Conservation (phyloP, 345 rosid species). For the Eucalyptus cloeziana region DNA sequence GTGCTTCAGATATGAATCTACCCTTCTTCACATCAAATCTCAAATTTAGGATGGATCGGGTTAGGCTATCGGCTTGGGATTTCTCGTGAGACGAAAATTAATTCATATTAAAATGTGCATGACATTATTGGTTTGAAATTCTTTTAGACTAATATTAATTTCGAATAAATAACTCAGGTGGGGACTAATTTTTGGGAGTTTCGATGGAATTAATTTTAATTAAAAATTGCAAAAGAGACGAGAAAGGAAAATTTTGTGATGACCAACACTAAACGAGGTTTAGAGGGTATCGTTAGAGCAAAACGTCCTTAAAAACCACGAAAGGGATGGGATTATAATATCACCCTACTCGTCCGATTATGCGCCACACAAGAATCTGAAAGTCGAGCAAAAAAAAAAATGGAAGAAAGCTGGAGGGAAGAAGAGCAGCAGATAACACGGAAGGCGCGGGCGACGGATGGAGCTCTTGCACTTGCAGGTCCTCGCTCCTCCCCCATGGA, state of each 20-base stretch:
- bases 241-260: background rate
- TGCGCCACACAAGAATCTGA: background rate
- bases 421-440: background rate
- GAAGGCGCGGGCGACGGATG: background rate
- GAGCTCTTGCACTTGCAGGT: background rate
- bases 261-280: background rate
- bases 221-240: background rate
- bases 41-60: background rate
- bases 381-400: background rate
- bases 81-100: background rate
- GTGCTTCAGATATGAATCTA: background rate
- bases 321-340: background rate
- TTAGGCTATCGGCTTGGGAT: background rate
- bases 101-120: accelerated
- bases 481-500: background rate
- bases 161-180: background rate
- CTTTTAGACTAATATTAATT: background rate
- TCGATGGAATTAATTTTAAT: background rate
- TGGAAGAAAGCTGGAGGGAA: background rate
- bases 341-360: background rate
- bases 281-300: background rate
- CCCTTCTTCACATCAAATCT: background rate
- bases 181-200: background rate
- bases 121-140: background rate
- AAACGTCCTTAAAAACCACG: background rate